Percentiles rank a stretch among this genome's conserved stretches.
These are phyloP conservation scores for Xylaria sp. DNA, from an alignment of 2,329 filamentous ascomycete genomes.

Conservation along the genomic window DNA sequence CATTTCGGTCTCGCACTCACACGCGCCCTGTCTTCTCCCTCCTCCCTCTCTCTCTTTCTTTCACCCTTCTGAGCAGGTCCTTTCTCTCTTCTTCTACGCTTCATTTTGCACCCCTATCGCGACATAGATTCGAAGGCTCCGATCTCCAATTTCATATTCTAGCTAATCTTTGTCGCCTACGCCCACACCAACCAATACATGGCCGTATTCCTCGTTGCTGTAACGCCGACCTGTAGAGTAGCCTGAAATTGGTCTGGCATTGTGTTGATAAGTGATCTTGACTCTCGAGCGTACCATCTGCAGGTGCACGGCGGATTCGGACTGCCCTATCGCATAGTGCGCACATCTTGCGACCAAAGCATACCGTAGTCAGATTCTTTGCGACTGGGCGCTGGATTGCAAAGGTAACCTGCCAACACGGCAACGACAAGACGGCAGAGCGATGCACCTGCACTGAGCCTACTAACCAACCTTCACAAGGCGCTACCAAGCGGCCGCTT, in stretches of 20 bases:
- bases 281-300: constrained; percentile 20
- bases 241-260: constrained; percentile 26
- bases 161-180: constrained; percentile 1
- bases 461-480: constrained; percentile 2
- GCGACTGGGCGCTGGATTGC: neutral
- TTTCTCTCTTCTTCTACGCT: neutral
- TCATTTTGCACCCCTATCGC: constrained; percentile 6
- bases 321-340: constrained; percentile 19
- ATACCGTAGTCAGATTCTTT: constrained; percentile 31
- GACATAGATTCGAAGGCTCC: constrained; percentile 4
- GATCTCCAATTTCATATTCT: constrained; percentile 8
- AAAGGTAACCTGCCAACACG: neutral
- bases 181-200: neutral
- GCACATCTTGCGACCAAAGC: constrained; percentile 37
- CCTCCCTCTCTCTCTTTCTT: neutral
- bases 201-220: constrained; percentile 5
- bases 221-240: constrained; percentile 34
- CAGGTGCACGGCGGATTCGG: constrained; percentile 26
- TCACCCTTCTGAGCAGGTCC: neutral
- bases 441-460: constrained; percentile 5
- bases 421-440: neutral
- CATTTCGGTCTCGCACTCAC: neutral
- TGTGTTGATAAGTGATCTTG: constrained; percentile 24
- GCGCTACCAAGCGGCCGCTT: neutral
- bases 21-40: neutral